phyloP scores from a whole-genome alignment of 2,329 filamentous ascomycete species.

The Trichoderma lentiforme region DNA sequence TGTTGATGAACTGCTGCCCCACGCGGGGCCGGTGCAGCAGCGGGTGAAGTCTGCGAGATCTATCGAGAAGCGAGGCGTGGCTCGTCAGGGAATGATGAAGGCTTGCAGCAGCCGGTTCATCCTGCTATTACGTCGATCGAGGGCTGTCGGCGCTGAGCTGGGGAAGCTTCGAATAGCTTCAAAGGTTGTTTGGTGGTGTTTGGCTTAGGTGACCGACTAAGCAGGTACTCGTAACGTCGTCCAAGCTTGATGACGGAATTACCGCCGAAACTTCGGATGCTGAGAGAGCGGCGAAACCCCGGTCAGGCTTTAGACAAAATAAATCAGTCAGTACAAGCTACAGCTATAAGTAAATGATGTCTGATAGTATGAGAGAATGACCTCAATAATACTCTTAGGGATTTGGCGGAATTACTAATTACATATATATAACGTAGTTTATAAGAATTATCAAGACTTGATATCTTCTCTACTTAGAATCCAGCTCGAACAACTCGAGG shows the following conservation, averaged over 20 bases:
- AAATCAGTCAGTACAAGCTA: background rate
- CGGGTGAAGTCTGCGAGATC: background rate
- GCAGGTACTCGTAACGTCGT: background rate
- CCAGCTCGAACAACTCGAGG: rapidly evolving
- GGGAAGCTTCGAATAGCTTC: background rate
- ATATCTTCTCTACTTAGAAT: background rate
- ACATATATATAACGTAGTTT: too few relatives aligned
- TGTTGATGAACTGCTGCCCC: constrained; percentile 23
- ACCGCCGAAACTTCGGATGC: constrained; percentile 14
- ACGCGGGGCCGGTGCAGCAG: constrained; percentile 20
- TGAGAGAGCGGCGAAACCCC: background rate
- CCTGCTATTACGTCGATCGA: constrained; percentile 5
- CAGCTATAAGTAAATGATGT: background rate
- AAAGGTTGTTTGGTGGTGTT: background rate
- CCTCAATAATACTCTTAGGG: too few relatives aligned
- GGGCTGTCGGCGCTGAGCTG: background rate
- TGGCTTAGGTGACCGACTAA: background rate
- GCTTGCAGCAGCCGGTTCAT: constrained; percentile 12
- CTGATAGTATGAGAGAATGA: too few relatives aligned
- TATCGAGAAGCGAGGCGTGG: background rate
- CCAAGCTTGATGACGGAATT: constrained; percentile 14
- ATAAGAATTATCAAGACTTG: background rate
- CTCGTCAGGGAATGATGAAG: background rate
- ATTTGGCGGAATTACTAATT: too few relatives aligned
- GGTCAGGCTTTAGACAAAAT: background rate